Percentiles rank a stretch among this genome's conserved stretches.
phyloP scores from a whole-genome alignment of 768 basidiomycete genomes.

The Butyriboletus loyo region DNA sequence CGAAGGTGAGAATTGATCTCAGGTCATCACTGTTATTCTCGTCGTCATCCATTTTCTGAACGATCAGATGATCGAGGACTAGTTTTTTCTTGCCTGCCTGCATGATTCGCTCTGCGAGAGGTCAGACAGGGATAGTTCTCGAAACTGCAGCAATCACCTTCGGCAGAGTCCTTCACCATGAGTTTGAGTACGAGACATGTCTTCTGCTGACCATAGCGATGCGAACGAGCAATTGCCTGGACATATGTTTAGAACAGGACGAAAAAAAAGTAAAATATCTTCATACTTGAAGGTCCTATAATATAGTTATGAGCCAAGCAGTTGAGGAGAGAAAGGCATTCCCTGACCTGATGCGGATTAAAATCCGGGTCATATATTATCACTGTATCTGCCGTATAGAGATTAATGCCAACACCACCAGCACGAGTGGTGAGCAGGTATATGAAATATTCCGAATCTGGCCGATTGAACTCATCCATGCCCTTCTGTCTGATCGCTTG shows the following conservation, averaged over 20 bases:
- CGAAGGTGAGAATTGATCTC: slow-evolving; percentile 86
- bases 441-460: slow-evolving; percentile 83
- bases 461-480: slow-evolving; percentile 93
- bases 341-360: slow-evolving; percentile 87
- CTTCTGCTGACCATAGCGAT: slow-evolving; percentile 94
- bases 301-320: slow-evolving; percentile 9
- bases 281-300: slow-evolving; percentile 80
- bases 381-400: slow-evolving; percentile 90
- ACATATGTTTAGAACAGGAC: slow-evolving; percentile 6
- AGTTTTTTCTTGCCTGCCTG: slow-evolving; percentile 95
- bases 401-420: slow-evolving; percentile 91
- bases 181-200: slow-evolving; percentile 94
- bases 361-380: slow-evolving; percentile 95
- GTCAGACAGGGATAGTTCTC: slow-evolving; percentile 1
- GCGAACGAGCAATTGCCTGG: slow-evolving; percentile 91
- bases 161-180: slow-evolving; percentile 92
- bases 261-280: neutral
- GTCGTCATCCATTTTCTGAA: slow-evolving; percentile 90
- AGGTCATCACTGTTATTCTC: slow-evolving; percentile 76
- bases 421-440: slow-evolving; percentile 92
- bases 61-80: slow-evolving; percentile 90
- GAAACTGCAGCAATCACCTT: slow-evolving; percentile 49
- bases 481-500: slow-evolving; percentile 83
- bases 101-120: slow-evolving; percentile 77
- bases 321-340: neutral